Conservation (phyloP, 495 filamentous ascomycete species). For the Aspergillus panamensis region DNA sequence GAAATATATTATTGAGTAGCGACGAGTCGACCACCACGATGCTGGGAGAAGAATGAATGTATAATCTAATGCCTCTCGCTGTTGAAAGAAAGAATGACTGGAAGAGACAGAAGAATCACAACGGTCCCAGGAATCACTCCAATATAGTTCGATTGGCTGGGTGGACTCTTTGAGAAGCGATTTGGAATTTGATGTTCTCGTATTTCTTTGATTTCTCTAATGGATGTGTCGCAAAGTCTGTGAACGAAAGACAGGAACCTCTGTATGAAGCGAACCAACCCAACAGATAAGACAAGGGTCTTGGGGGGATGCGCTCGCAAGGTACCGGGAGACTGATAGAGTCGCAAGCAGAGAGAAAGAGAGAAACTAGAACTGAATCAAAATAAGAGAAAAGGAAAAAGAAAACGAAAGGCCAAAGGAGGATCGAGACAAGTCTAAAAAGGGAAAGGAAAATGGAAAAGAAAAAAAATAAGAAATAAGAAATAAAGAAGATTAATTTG, state of each 20-base stretch:
- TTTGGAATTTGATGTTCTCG: constrained; percentile 3
- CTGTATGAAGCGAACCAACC: constrained; percentile 19
- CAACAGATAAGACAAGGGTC: constrained; percentile 14
- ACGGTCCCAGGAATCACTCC: neutral
- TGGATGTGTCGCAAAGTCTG: constrained; percentile 15
- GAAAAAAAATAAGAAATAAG: constrained; percentile 25
- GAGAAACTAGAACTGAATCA: constrained; percentile 25
- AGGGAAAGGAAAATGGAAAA: constrained; percentile 27
- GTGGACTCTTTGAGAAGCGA: constrained; percentile 6
- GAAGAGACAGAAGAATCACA: constrained; percentile 10
- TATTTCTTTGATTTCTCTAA: constrained; percentile 13
- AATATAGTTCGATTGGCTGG: constrained; percentile 1
- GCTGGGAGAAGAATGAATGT: constrained; percentile 27
- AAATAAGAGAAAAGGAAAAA: constrained; percentile 23
- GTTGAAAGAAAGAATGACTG: constrained; percentile 23
- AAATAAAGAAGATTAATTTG: constrained; percentile 27
- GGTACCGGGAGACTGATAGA: constrained; percentile 25
- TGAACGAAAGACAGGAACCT: constrained; percentile 39
- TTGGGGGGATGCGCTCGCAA: constrained; percentile 13
- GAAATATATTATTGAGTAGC: constrained; percentile 8
- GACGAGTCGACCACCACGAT: constrained; percentile 11
- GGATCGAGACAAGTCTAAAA: constrained; percentile 29
- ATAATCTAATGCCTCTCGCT: constrained; percentile 18
- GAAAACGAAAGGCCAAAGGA: constrained; percentile 20
- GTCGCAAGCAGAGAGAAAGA: constrained; percentile 29